These are phyloP conservation scores for Candida sp. DNA, from an alignment of 1,139 yeast genomes.

Conservation along the genomic window DNA sequence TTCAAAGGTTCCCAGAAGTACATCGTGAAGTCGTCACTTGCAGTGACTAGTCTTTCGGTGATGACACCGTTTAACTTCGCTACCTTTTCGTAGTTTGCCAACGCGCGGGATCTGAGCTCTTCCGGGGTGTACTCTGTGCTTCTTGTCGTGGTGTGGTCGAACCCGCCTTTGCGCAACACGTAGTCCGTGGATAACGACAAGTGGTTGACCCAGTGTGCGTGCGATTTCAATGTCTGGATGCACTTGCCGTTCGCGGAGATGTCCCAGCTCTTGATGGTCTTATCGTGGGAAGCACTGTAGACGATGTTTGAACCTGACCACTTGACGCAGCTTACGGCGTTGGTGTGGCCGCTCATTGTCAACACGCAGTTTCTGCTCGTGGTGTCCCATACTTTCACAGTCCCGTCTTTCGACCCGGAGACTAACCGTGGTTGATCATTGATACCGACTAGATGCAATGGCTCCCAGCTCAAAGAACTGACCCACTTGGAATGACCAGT, in stretches of 20 bases:
- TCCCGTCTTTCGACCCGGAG: conserved; percentile 92
- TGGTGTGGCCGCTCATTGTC: conserved; percentile 88
- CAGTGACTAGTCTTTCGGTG: conserved; percentile 89
- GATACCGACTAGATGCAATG: conserved; percentile 74
- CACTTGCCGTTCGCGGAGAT: conserved; percentile 75
- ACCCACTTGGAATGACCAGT: conserved; percentile 91
- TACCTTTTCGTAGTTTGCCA: conserved; percentile 71
- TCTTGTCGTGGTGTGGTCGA: conserved; percentile 29
- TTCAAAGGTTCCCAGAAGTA: conserved; percentile 94
- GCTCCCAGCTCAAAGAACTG: conserved; percentile 93
- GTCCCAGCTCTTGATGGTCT: conserved; percentile 94
- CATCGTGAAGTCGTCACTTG: conserved; percentile 98
- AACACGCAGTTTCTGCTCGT: conserved; percentile 67
- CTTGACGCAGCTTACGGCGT: conserved; percentile 90
- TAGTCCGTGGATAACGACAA: conserved; percentile 90
- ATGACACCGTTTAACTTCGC: conserved; percentile 72
- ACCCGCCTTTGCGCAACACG: conserved; percentile 71
- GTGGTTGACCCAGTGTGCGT: conserved; percentile 99
- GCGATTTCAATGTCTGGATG: conserved; percentile 80
- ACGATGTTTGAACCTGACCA: conserved; percentile 94
- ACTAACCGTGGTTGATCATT: conserved; percentile 77
- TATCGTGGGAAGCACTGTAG: conserved; percentile 95
- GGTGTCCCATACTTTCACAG: conserved; percentile 91
- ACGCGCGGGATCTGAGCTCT: conserved; percentile 40
- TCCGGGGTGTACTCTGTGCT: conserved; percentile 23